These are phyloP conservation scores for Ochetophila trinervis DNA, from an alignment of 306 rosid species.

Conservation along the genomic window DNA sequence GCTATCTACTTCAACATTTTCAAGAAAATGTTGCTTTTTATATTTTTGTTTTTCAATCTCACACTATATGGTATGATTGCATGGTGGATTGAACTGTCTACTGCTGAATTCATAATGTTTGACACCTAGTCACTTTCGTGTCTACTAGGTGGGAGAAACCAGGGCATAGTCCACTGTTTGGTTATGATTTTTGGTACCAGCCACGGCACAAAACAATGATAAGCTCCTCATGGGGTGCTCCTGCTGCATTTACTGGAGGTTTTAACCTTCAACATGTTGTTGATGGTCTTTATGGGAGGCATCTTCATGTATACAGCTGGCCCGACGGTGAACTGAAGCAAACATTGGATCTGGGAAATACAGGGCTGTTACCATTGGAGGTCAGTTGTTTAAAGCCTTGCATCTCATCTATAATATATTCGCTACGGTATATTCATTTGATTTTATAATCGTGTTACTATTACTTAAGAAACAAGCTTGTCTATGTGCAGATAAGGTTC, in stretches of 20 bases:
- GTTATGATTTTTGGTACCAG: constrained; percentile 98
- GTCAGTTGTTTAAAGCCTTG: constrained; percentile 26
- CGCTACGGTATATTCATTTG: background rate
- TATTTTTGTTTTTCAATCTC: background rate
- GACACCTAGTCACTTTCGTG: constrained; percentile 4
- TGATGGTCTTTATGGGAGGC: constrained; percentile 80
- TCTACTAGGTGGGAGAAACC: constrained; percentile 88
- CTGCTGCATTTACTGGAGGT: constrained; percentile 77
- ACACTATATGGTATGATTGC: background rate
- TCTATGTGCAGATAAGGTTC: constrained; percentile 65
- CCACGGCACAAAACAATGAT: constrained; percentile 89
- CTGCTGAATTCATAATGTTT: constrained; percentile 11
- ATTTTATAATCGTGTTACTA: background rate
- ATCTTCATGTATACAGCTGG: constrained; percentile 88
- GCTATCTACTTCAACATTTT: background rate
- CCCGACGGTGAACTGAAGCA: constrained; percentile 93
- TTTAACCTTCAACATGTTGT: constrained; percentile 71
- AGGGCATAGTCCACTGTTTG: constrained; percentile 83
- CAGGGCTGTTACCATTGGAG: constrained; percentile 86
- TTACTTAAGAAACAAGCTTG: background rate
- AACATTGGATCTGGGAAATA: constrained; percentile 79
- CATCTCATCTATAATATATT: no score
- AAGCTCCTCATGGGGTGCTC: constrained; percentile 98
- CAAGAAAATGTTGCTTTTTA: background rate
- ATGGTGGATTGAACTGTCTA: constrained; percentile 1